These are phyloP conservation scores for Lyophyllum semitale DNA, from an alignment of 768 basidiomycete genomes.

Conservation along the genomic window DNA sequence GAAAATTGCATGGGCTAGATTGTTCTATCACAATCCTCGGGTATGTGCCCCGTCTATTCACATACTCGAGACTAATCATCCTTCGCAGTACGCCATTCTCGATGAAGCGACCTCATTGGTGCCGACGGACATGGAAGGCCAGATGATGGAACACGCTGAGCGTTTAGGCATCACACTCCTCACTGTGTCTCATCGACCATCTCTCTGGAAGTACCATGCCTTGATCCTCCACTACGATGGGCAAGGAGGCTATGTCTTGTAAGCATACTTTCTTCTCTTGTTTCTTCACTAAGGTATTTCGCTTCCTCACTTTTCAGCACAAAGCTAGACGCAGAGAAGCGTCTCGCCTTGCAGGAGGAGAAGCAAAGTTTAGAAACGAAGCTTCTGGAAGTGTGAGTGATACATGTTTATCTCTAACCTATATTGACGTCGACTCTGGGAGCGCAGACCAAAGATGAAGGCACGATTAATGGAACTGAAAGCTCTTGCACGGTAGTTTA, in stretches of 20 bases:
- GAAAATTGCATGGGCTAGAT: constrained; percentile 93
- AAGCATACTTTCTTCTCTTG: constrained; percentile 29
- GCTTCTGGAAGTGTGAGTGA: constrained; percentile 80
- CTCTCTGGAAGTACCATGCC: constrained; percentile 90
- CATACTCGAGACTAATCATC: background rate
- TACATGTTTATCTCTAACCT: background rate
- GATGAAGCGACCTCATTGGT: constrained; percentile 97
- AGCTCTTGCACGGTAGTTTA: constrained; percentile 24
- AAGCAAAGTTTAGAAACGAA: constrained; percentile 87
- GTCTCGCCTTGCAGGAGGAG: constrained; percentile 91
- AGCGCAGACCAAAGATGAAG: constrained; percentile 75
- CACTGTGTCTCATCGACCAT: constrained; percentile 94
- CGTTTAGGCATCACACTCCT: constrained; percentile 86
- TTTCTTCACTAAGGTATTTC: background rate
- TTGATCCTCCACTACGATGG: constrained; percentile 92
- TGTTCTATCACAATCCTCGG: constrained; percentile 96
- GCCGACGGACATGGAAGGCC: constrained; percentile 87
- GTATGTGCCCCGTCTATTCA: constrained; percentile 36
- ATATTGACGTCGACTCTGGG: background rate
- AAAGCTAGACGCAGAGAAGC: constrained; percentile 85
- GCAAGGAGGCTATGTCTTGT: constrained; percentile 95
- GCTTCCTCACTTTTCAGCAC: constrained; percentile 51
- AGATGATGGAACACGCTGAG: constrained; percentile 94
- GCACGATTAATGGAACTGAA: constrained; percentile 71
- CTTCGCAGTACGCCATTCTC: constrained; percentile 83